A percentile compares a stretch with the other conserved stretches of the same genome.
phyloP scores from a whole-genome alignment of 140 eudicot genomes.

The Cichorium intybus region DNA sequence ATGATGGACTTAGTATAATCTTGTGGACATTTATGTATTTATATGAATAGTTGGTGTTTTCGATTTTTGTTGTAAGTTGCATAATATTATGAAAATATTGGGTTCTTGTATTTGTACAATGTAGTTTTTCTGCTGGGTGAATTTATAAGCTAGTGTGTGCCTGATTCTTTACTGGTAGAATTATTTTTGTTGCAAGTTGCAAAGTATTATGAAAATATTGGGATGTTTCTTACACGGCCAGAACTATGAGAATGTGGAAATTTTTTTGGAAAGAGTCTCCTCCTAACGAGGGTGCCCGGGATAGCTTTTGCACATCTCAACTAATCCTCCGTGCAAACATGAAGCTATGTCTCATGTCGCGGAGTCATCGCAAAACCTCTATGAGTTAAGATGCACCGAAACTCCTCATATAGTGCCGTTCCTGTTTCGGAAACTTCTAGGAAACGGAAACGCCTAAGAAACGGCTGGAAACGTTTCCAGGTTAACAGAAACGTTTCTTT shows the following conservation, averaged over 20 bases:
- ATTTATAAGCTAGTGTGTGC: too few relatives aligned
- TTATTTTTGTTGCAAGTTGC: background rate
- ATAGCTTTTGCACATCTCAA: too few relatives aligned
- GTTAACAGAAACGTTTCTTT: background rate
- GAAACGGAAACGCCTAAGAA: background rate
- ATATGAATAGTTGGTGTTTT: background rate
- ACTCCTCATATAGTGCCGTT: background rate
- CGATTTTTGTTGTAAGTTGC: background rate
- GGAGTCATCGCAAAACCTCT: too few relatives aligned
- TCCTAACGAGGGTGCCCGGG: too few relatives aligned
- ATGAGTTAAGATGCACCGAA: background rate
- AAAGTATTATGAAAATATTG: background rate
- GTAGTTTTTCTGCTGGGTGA: too few relatives aligned
- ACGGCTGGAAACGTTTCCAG: background rate
- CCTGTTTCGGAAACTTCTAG: background rate
- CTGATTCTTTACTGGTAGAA: too few relatives aligned
- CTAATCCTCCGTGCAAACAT: too few relatives aligned
- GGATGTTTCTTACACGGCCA: too few relatives aligned
- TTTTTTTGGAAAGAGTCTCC: too few relatives aligned
- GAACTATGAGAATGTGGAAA: too few relatives aligned
- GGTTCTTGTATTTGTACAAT: too few relatives aligned
- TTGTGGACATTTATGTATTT: background rate
- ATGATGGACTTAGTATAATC: slow-evolving; percentile 1
- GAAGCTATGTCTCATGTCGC: too few relatives aligned
- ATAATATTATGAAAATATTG: background rate